Percentiles rank a stretch among this genome's conserved stretches.
Conservation (phyloP, 2,329 filamentous ascomycete species). For the Thelonectria rubi region DNA sequence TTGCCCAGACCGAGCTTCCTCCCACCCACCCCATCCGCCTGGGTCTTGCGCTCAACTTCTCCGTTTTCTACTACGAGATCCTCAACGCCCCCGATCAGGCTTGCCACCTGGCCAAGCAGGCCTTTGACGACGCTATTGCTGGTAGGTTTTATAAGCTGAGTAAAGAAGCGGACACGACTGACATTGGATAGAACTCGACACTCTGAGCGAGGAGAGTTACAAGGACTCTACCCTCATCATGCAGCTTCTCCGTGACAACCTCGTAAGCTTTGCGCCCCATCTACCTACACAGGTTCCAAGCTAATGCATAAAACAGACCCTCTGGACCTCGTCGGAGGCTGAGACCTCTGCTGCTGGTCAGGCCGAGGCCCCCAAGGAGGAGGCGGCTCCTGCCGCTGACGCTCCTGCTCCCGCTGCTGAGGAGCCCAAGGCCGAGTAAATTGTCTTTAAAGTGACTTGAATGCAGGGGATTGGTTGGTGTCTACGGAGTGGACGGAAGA, state of each 20-base stretch:
- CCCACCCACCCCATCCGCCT: slow-evolving; percentile 98
- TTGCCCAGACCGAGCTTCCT: slow-evolving; percentile 96
- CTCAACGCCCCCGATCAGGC: slow-evolving; percentile 98
- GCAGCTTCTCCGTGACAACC: slow-evolving; percentile 97
- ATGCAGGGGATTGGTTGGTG: slow-evolving; percentile 63
- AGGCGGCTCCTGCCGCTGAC: slow-evolving; percentile 63
- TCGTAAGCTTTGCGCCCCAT: slow-evolving; percentile 65
- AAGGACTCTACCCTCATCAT: slow-evolving; percentile 99
- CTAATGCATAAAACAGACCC: slow-evolving; percentile 71
- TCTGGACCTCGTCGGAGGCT: slow-evolving; percentile 99
- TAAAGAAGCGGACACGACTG: slow-evolving; percentile 7
- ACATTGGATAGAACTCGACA: slow-evolving; percentile 79
- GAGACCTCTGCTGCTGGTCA: slow-evolving; percentile 74
- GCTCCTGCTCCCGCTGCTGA: slow-evolving; percentile 60
- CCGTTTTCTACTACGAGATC: slow-evolving; percentile 99
- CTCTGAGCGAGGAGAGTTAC: slow-evolving; percentile 98
- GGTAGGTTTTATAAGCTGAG: slow-evolving; percentile 46
- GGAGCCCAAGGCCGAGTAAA: slow-evolving; percentile 77
- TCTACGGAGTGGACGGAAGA: slow-evolving; percentile 71
- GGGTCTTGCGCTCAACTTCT: slow-evolving; percentile 98
- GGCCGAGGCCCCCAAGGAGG: slow-evolving; percentile 58
- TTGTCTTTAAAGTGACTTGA: slow-evolving; percentile 42
- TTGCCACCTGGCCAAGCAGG: slow-evolving; percentile 98
- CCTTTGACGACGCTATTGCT: slow-evolving; percentile 97
- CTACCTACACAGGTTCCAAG: not conserved